phyloP scores from a whole-genome alignment of 306 rosid genomes.

The Cicer bijugum region DNA sequence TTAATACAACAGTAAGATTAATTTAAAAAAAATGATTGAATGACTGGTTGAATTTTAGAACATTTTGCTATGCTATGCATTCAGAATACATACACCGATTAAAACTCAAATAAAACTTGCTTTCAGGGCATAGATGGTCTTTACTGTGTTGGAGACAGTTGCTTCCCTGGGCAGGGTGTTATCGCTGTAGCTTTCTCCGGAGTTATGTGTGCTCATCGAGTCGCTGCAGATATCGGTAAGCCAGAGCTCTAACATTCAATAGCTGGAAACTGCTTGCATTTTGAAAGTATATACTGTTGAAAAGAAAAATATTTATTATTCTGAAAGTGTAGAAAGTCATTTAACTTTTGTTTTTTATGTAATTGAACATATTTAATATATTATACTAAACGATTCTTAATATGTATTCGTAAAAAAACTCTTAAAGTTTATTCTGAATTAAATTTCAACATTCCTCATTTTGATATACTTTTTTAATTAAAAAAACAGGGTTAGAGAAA shows the following conservation, averaged over 20 bases:
- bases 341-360: background rate
- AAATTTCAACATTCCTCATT: conserved; percentile 22
- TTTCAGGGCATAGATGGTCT: conserved; percentile 84
- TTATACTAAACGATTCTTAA: background rate
- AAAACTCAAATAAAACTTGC: conserved; percentile 37
- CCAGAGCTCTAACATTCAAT: background rate
- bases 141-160: conserved; percentile 98
- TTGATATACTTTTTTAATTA: conserved; percentile 19
- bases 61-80: conserved; percentile 26
- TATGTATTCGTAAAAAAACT: background rate
- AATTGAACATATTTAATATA: background rate
- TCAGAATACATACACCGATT: conserved; percentile 34
- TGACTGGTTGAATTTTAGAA: conserved; percentile 29
- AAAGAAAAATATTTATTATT: background rate
- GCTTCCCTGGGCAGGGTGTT: conserved; percentile 99
- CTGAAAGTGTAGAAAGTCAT: background rate
- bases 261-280: conserved; percentile 9
- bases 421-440: background rate
- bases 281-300: background rate
- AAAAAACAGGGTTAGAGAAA: conserved; percentile 74
- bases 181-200: conserved; percentile 96
- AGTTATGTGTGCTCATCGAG: conserved; percentile 96
- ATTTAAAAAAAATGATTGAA: background rate
- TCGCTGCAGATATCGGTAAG: conserved; percentile 93
- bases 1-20: conserved; percentile 85